Conservation (phyloP, 495 filamentous ascomycete species). For the Lasiosphaeris hirsuta region DNA sequence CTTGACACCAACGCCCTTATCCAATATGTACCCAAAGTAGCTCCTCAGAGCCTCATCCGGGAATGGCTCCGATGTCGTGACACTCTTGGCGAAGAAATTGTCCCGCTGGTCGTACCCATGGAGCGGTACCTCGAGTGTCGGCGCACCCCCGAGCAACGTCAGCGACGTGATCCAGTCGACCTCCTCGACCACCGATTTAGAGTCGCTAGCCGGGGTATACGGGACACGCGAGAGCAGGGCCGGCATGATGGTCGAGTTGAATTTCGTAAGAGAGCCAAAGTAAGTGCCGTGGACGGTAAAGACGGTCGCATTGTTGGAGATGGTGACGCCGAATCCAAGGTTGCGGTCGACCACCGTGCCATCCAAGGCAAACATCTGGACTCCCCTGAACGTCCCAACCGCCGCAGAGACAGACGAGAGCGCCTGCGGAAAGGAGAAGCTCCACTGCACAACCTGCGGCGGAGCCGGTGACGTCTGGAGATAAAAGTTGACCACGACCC, state of each 20-base stretch:
- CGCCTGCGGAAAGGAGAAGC: slow-evolving; percentile 10
- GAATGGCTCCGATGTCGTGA: slow-evolving; percentile 12
- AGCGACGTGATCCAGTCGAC: slow-evolving; percentile 16
- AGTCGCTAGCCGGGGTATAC: background rate
- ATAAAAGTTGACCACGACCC: slow-evolving; percentile 54
- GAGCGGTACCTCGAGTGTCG: slow-evolving; percentile 8
- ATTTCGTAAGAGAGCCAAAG: slow-evolving; percentile 6
- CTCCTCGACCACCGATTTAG: background rate
- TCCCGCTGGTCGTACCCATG: slow-evolving; percentile 9
- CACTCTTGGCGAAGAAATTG: slow-evolving; percentile 23
- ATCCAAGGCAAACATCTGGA: slow-evolving; percentile 15
- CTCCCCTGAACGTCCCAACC: background rate
- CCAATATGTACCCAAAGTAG: slow-evolving; percentile 12
- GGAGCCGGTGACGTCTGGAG: slow-evolving; percentile 51
- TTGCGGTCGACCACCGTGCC: slow-evolving; percentile 14
- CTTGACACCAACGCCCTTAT: background rate
- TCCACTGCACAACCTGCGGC: slow-evolving; percentile 38
- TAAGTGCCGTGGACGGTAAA: slow-evolving; percentile 17
- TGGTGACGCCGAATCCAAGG: slow-evolving; percentile 10
- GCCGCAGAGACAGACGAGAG: background rate
- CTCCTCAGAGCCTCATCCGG: background rate
- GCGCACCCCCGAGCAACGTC: background rate
- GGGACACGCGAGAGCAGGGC: slow-evolving; percentile 3
- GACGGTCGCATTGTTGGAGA: slow-evolving; percentile 2
- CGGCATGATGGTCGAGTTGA: slow-evolving; percentile 11